Evolutionary conservation across 2,329 filamentous ascomycete species (phyloP), one percentile per base, ranked within the genome.

Genomic region (Aspergillus calidoustus): DNA sequence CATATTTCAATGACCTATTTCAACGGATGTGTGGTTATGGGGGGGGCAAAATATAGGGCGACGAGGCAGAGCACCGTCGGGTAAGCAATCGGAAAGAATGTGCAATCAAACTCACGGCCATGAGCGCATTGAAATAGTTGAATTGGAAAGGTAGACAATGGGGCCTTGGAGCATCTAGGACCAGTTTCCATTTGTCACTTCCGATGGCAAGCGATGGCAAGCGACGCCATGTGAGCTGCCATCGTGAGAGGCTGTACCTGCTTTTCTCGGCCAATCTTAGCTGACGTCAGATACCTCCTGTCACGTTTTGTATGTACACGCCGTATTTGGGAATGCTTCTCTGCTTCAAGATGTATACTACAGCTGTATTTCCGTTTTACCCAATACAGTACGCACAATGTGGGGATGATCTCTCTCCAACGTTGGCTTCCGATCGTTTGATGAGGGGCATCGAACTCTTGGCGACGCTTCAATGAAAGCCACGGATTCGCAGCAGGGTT

Each of bases 141-240:
- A n/a, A 59, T 15, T 43, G 23, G 7, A 41, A 23, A n/a, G 44
- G 4, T 25, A 22, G 41, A 31, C 28, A 43, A 34, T 44, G 46
- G 25, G 17, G 52, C 44, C 34, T n/a, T 46, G 11, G 38, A 57
- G 22, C 22, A 47, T 49, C 17, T n/a, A n/a, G 50, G 7, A 50
- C 50, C 28, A 58, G 60, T 71, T 71, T 71, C 64, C 68, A 62
- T 74, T 71, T 74, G 70, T 73, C 67, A 73, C 65, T 58, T 49
- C 72, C 73, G 73, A 69, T 54, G 69, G 54, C 66, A 76, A 74
- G 72, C 73, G 73, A 71, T 53, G 70, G 49, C 71, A 76, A 76
- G 73, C 73, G 72, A 41, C 57, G 28, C 54, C 56, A 55, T 54
- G 61, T 53, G 61, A 60, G 46, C 53, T 46, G 50, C 47, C 34